Base-by-base conservation (phyloP, 108 stramenopile genomes). In the Seminavis robusta region DNA sequence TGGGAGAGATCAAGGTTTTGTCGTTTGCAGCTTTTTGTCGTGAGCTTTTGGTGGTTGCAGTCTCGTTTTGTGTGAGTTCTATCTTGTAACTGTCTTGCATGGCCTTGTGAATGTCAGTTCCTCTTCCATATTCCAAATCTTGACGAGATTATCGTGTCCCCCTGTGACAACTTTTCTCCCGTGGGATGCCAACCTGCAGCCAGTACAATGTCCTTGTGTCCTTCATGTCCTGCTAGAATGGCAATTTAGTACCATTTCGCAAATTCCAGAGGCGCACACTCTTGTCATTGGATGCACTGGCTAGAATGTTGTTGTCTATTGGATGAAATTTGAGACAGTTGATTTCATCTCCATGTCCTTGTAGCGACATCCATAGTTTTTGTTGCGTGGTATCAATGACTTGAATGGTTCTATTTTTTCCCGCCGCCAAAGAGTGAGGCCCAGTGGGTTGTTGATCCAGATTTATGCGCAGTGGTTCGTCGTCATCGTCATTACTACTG, bases 191-290 rank as follows among this genome's bases (percentile, higher is more conserved):
- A 82, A 16, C 73, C 79, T 26, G 84, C 49, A 52, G 71, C 62
- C 36, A 94, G 45, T 10, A 96, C 83, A 25, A 71, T 62, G 16
- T 77, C 79, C 13, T 71, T 43, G 48, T 96, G 93, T 1, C 91
- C 94, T 34, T 77, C 48, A 36, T 88, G 74, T 8, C 92, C 95
- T 1, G 78, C 74, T 58, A 96, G 92, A 10, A 96, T 71, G 6
- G 90, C 88, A 0, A 94, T 72, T 71, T 76, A 1, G 68, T 52
- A 19, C 71, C 67, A 17, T 67, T 59, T 27, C 59, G 56, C 13
- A 94, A 24, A 66, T 94, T 94, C 95, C 95, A 96, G 26, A 96
- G 49, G 6, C 93, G 73, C 8, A 92, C 44, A 17, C 69, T 75
- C 46, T 89, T 83, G 47, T 93, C 86, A 36, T 88, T 76, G 19